These are phyloP conservation scores for Tricholoma furcatifolium DNA, from an alignment of 768 basidiomycete genomes.

Conservation along the genomic window DNA sequence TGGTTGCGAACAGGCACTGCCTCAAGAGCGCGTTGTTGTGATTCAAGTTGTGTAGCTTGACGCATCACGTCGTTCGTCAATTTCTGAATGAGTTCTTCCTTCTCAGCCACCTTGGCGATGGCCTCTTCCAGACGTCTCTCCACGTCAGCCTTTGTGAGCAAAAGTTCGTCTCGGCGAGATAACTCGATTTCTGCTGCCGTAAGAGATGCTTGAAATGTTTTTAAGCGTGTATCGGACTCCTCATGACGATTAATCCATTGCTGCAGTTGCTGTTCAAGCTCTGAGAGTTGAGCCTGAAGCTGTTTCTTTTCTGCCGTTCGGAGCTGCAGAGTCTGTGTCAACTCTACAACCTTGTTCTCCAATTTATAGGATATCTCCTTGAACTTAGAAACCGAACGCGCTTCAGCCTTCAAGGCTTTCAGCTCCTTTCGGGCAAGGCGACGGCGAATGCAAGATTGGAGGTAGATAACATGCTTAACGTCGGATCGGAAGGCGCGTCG, in stretches of 20 bases:
- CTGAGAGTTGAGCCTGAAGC: conserved; percentile 68
- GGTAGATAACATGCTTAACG: conserved; percentile 70
- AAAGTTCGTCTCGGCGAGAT: conserved; percentile 68
- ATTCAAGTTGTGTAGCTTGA: conserved; percentile 75
- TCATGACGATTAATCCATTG: conserved; percentile 87
- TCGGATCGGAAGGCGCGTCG: conserved; percentile 58
- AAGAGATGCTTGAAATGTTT: conserved; percentile 69
- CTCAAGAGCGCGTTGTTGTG: conserved; percentile 71
- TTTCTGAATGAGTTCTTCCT: conserved; percentile 80
- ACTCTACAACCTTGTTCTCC: conserved; percentile 99
- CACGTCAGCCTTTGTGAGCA: conserved; percentile 72
- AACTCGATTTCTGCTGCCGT: conserved; percentile 71
- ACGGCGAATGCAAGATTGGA: conserved; percentile 92
- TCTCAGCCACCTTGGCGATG: conserved; percentile 68
- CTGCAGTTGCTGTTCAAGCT: conserved; percentile 83
- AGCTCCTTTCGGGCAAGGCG: conserved; percentile 85
- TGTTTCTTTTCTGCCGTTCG: conserved; percentile 91
- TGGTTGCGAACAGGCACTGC: conserved; percentile 59
- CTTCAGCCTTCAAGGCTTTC: conserved; percentile 81
- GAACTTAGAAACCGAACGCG: conserved; percentile 96
- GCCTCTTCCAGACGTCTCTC: conserved; percentile 83
- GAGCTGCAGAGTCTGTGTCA: conserved; percentile 90
- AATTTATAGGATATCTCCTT: conserved; percentile 97
- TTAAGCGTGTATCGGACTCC: conserved; percentile 74
- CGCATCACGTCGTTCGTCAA: conserved; percentile 74